phyloP scores from a whole-genome alignment of 1,284 basidiomycete genomes.

The Cryptococcus deneoformans region DNA sequence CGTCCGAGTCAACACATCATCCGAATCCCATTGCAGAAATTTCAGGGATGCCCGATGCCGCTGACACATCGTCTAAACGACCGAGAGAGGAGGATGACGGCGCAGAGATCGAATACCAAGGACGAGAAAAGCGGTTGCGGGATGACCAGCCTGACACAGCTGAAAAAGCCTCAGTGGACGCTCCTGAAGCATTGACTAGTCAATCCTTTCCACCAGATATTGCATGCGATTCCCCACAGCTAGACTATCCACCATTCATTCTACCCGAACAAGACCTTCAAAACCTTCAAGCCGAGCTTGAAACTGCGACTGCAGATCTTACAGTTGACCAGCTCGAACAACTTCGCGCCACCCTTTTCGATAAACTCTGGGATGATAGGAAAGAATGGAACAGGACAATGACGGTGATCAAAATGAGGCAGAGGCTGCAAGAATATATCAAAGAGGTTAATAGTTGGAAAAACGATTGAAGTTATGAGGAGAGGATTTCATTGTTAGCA shows the following conservation, averaged over 20 bases:
- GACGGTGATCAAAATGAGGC: slow-evolving; percentile 60
- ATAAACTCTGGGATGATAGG: slow-evolving; percentile 74
- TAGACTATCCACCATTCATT: slow-evolving; percentile 38
- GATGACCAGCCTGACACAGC: slow-evolving; percentile 52
- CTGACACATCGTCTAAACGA: slow-evolving; percentile 31
- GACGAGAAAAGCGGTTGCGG: slow-evolving; percentile 63
- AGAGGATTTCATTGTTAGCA: background rate
- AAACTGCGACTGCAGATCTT: slow-evolving; percentile 55
- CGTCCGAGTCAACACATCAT: background rate
- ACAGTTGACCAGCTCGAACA: slow-evolving; percentile 91
- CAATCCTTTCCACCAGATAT: background rate
- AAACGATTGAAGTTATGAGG: slow-evolving; percentile 1
- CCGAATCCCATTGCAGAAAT: slow-evolving; percentile 19
- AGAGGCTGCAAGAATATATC: slow-evolving; percentile 17
- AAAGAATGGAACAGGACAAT: slow-evolving; percentile 75
- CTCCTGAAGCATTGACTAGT: background rate
- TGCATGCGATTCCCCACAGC: slow-evolving; percentile 6
- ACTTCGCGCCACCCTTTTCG: slow-evolving; percentile 77
- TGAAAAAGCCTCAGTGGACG: background rate
- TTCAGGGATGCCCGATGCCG: slow-evolving; percentile 17
- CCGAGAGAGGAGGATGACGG: slow-evolving; percentile 37
- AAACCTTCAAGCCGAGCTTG: slow-evolving; percentile 20
- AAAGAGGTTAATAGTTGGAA: slow-evolving; percentile 12
- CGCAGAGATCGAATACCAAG: slow-evolving; percentile 14
- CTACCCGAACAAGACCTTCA: slow-evolving; percentile 23